Conservation (phyloP, 169 alveolate species). For the Cryptosporidium ubiquitum region DNA sequence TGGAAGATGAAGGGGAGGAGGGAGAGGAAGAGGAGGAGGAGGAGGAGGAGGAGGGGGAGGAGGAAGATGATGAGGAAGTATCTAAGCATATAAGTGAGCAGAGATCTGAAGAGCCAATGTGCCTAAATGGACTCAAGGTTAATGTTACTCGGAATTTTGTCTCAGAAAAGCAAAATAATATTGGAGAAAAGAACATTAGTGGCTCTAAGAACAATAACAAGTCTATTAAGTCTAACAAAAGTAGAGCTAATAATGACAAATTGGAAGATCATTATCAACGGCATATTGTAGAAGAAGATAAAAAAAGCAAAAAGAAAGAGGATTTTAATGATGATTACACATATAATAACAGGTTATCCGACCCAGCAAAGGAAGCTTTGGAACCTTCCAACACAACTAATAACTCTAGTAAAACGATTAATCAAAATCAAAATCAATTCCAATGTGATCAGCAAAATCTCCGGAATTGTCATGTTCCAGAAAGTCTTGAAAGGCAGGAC, state of each 20-base stretch:
- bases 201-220: neutral
- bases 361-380: neutral
- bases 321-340: neutral
- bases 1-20: neutral
- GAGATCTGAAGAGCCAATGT: neutral
- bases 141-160: neutral
- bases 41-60: conserved; percentile 7
- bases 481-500: neutral
- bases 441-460: neutral
- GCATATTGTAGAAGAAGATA: neutral
- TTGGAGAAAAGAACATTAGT: neutral
- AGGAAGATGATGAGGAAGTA: conserved; percentile 10
- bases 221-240: neutral
- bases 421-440: neutral
- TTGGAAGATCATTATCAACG: neutral
- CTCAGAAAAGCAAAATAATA: neutral
- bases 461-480: neutral
- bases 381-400: neutral
- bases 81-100: neutral
- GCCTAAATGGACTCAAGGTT: neutral
- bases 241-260: neutral
- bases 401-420: neutral
- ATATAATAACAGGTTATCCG: neutral
- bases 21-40: conserved; percentile 10
- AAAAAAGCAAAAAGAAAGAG: neutral